Evolutionary conservation across 106 monocot genomes (phyloP).

Genomic region (Phalaenopsis aphrodite): DNA sequence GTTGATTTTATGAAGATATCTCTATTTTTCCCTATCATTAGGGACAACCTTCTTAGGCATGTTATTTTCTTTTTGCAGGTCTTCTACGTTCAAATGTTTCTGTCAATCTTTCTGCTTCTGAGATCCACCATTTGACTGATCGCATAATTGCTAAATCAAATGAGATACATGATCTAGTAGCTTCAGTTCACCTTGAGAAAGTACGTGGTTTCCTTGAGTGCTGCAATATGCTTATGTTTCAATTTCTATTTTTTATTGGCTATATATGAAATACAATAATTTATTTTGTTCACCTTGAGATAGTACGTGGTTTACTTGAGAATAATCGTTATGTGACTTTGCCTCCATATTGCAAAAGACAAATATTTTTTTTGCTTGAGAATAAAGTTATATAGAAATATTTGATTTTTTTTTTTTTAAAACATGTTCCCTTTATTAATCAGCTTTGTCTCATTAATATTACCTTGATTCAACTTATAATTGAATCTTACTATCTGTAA

Average conservation of each 20-base stretch:
- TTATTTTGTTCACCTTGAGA: not conserved
- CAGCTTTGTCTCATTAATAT: no score
- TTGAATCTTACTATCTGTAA: no score
- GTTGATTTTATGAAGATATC: not conserved
- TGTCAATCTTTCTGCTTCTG: conserved; percentile 59
- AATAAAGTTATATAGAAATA: no score
- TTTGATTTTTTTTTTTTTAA: no score
- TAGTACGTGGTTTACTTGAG: no score
- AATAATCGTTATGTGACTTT: no score
- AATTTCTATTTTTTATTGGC: not conserved
- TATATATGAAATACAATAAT: not conserved
- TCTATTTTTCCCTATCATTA: not conserved
- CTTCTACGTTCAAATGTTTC: conserved; percentile 49
- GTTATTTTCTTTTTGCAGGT: conserved; percentile 38
- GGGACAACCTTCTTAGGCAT: not conserved
- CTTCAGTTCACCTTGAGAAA: conserved; percentile 67
- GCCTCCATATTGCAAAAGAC: no score
- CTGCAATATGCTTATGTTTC: not conserved
- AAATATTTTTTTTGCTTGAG: no score
- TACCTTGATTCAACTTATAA: no score
- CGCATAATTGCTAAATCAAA: conserved; percentile 70
- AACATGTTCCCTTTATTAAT: no score
- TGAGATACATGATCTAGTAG: conserved; percentile 55
- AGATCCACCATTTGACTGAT: conserved; percentile 63
- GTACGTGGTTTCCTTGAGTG: conserved; percentile 27